phyloP scores from a whole-genome alignment of 108 stramenopile genomes.

The Cyclotella kingstonii region DNA sequence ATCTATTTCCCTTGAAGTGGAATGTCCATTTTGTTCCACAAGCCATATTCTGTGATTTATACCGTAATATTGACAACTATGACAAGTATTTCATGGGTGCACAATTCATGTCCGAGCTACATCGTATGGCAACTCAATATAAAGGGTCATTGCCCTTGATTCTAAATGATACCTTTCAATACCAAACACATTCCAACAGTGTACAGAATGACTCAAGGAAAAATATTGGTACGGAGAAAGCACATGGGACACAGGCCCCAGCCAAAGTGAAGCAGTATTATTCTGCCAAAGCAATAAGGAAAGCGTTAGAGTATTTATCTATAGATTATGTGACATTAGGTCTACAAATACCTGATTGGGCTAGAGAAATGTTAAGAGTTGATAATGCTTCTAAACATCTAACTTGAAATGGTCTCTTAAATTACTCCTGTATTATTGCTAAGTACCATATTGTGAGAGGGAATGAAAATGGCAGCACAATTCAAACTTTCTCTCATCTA shows the following conservation, averaged over 20 bases:
- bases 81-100: conserved; percentile 57
- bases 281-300: conserved; percentile 50
- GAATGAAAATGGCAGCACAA: no score
- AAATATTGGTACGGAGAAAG: conserved; percentile 21
- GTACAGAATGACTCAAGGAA: background rate
- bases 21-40: conserved; percentile 64
- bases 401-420: no score
- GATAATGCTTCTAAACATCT: no score
- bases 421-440: no score
- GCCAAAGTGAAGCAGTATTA: conserved; percentile 45
- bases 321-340: conserved; percentile 57
- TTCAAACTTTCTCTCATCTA: no score
- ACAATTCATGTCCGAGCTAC: conserved; percentile 35
- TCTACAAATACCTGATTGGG: conserved; percentile 56
- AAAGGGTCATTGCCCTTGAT: conserved; percentile 11
- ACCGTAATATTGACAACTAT: conserved; percentile 44
- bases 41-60: conserved; percentile 56
- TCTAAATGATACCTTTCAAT: conserved; percentile 32
- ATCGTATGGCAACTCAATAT: conserved; percentile 29
- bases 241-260: conserved; percentile 24
- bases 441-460: no score
- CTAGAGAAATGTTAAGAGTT: conserved; percentile 47
- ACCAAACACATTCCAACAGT: conserved; percentile 5
- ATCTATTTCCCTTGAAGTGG: conserved; percentile 62
- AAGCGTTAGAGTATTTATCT: conserved; percentile 56